Base-by-base conservation (phyloP, 441 rosid genomes). In the Daphne laureola region DNA sequence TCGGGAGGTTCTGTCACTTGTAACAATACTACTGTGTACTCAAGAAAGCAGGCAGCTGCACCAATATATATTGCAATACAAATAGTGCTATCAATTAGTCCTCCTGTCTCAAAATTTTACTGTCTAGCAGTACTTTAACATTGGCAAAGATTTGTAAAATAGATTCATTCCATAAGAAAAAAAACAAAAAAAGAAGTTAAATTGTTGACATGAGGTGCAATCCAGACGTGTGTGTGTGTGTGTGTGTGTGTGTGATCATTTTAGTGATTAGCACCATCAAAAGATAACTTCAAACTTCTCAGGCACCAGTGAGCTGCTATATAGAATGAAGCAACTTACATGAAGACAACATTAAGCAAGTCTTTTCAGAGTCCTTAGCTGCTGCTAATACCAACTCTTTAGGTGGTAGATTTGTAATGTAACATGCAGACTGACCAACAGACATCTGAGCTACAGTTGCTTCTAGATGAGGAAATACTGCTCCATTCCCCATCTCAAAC, bases 401-500 rank as follows among this genome's bases (percentile, higher is more conserved):
- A 25, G 63, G 49, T 31, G 75, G 73, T 57, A 78, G 63, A 36
- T 76, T 66, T 17, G 69, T 58, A 53, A 26, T 67, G 70, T 82
- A 76, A 67, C 61, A 66, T 42, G 87, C 87, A 62, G 76, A 81
- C 61, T 93, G 96, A 62, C 97, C 95, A 40, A 85, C 90, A 57
- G 93, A 82, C 91, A 93, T 71, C 77, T 79, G 87, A 44, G 76
- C 66, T 41, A 81, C 80, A 78, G 76, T 87, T 62, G 70, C 58
- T 73, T 93, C 97, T 59, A 85, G 70, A 55, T 57, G 51, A 55
- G 80, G 49, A 72, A 73, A 58, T 51, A 90, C 84, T 0, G 96
- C 84, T 63, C 90, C 92, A 53, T 80, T 55, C 23, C 99, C 99
- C 61, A 85, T 68, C 86, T 93, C 96, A 83, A 87, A 90, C 70